phyloP scores from a whole-genome alignment of 2,329 filamentous ascomycete species.

The Sclerotinia borealis region DNA sequence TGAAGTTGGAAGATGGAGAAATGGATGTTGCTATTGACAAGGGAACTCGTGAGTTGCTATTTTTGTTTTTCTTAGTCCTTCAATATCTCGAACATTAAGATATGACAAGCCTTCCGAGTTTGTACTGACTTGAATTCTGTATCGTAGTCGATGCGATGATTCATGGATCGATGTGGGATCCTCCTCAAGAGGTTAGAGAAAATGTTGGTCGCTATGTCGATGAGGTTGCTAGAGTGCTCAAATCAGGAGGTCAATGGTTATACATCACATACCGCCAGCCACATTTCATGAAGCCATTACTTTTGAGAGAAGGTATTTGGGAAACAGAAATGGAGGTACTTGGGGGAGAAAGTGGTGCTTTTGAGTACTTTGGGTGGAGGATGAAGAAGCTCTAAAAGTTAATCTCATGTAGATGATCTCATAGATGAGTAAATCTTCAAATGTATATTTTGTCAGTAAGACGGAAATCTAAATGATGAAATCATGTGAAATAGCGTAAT shows the following conservation, averaged over 20 bases:
- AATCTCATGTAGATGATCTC: too few species aligned
- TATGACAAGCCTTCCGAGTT: background rate
- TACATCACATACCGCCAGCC: conserved; percentile 50
- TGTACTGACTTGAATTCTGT: background rate
- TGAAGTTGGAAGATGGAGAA: conserved; percentile 38
- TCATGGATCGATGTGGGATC: conserved; percentile 43
- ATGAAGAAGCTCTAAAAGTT: background rate
- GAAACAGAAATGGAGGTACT: background rate
- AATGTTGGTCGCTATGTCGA: conserved; percentile 44
- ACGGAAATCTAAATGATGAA: background rate
- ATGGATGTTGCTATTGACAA: conserved; percentile 55
- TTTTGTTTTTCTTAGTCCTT: background rate
- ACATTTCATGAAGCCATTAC: conserved; percentile 46
- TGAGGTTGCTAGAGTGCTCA: conserved; percentile 44
- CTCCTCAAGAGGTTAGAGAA: conserved; percentile 42
- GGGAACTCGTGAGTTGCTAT: conserved; percentile 33
- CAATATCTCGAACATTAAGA: background rate
- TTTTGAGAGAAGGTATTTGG: background rate
- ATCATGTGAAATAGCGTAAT: background rate
- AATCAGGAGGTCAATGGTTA: conserved; percentile 42
- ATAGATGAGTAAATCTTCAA: background rate
- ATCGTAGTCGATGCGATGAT: conserved; percentile 42
- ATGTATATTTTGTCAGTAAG: background rate
- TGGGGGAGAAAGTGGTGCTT: conserved; percentile 1
- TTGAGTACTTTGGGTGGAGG: background rate